Base-by-base conservation (phyloP, 257 asterid genomes). In the Rauvolfia tetraphylla region DNA sequence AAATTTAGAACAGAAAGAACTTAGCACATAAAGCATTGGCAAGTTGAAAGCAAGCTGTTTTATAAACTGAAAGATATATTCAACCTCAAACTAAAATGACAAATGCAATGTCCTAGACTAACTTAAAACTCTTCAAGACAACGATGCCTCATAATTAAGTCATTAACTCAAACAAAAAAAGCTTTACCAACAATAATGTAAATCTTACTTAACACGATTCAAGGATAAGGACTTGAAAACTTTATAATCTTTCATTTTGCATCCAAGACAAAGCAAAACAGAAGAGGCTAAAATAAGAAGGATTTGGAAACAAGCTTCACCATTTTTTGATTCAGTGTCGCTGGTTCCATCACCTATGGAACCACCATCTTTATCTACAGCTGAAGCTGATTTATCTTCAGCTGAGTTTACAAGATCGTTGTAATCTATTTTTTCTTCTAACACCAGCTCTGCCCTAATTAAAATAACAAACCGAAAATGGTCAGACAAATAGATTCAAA, bases 381-480 rank as follows among this genome's bases (percentile, higher is more conserved):
- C 59, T 70, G 87, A 74, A 34, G 80, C 59, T 82, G 83, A 48
- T 42, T 41, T 86, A 71, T 84, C 88, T 76, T 85, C 83, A 81
- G 85, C 66, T 57, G 89, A 79, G 80, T 83, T 79, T 75, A 89
- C 91, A 80, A 92, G 92, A 87, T 95, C 98, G 80, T 95, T 95
- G 87, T 95, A 92, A 78, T 95, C 91, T 81, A 92, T 87, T 74
- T 82, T 87, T 84, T 95, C 96, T 81, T 93, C 88, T 25, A 89
- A 63, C 78, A 95, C 83, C 86, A 95, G 83, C 87, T 91, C 96
- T 82, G 97, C 97, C 72, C 98, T 95, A 85, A 87, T 85, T 41
- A 79, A 49, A 80, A 70, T 59, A 76, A 63, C 83, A 67, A 81
- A 76, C 34, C 39, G 49, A 53, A 44, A 49, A 71, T 71, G 27